phyloP scores from a whole-genome alignment of 306 rosid species.

The Acacia acuminata region DNA sequence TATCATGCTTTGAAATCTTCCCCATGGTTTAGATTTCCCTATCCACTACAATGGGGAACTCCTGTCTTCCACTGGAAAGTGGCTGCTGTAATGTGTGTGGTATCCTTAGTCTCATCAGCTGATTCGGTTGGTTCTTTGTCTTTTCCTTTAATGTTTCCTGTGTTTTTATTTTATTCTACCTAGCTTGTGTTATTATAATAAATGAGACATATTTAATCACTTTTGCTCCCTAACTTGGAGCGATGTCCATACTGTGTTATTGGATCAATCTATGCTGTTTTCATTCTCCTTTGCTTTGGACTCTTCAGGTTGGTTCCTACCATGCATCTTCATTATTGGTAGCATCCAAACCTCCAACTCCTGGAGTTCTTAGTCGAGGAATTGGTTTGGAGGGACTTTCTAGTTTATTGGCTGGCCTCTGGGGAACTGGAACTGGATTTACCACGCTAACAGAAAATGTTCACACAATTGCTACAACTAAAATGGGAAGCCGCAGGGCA shows the following conservation, averaged over 20 bases:
- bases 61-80: conserved; percentile 97
- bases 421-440: conserved; percentile 99
- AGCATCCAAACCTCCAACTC: conserved; percentile 96
- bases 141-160: conserved; percentile 28
- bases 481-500: conserved; percentile 98
- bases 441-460: conserved; percentile 92
- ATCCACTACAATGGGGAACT: conserved; percentile 97
- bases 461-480: conserved; percentile 95
- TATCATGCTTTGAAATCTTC: conserved; percentile 74
- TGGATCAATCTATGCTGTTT: conserved; percentile 18
- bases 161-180: background rate
- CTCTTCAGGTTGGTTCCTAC: conserved; percentile 86
- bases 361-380: conserved; percentile 93
- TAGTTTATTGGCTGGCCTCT: conserved; percentile 92
- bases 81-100: conserved; percentile 94
- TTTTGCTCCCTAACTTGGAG: conserved; percentile 2
- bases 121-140: conserved; percentile 87
- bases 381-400: conserved; percentile 96
- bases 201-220: background rate
- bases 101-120: conserved; percentile 85
- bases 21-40: conserved; percentile 98
- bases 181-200: background rate
- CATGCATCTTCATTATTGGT: conserved; percentile 96
- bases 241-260: conserved; percentile 18
- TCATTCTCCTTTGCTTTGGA: conserved; percentile 38